These are phyloP conservation scores for Rhizomucor miehei DNA, from an alignment of 371 early-diverging fungal genomes.

Conservation along the genomic window DNA sequence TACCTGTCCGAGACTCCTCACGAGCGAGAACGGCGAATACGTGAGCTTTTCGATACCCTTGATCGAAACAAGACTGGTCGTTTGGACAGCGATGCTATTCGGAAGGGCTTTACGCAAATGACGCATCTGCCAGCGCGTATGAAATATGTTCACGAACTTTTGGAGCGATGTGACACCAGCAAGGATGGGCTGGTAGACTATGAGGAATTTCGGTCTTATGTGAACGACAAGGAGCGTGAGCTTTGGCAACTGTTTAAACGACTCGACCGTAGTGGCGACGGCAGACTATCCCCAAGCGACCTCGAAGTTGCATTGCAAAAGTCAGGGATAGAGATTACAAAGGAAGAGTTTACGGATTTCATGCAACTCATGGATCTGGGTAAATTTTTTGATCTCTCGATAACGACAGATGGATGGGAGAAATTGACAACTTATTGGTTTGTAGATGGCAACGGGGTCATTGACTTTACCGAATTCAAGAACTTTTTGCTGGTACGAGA, in stretches of 20 bases:
- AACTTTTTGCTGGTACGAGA: conserved; percentile 70
- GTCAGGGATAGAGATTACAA: conserved; percentile 59
- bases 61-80: conserved; percentile 31
- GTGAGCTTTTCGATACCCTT: conserved; percentile 38
- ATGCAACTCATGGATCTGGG: conserved; percentile 59
- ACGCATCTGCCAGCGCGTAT: conserved; percentile 37
- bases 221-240: conserved; percentile 58
- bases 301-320: conserved; percentile 43
- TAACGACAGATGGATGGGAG: not conserved
- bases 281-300: conserved; percentile 53
- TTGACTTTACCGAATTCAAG: conserved; percentile 67
- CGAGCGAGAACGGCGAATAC: conserved; percentile 39
- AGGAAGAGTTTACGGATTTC: conserved; percentile 57
- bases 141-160: conserved; percentile 50
- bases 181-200: conserved; percentile 56
- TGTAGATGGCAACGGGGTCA: conserved; percentile 60
- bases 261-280: conserved; percentile 57
- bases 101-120: conserved; percentile 41
- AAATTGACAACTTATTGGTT: not conserved
- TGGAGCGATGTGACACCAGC: conserved; percentile 50
- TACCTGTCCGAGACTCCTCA: conserved; percentile 39
- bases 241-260: conserved; percentile 60
- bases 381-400: conserved; percentile 7
- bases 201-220: conserved; percentile 64
- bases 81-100: conserved; percentile 34